Conservation (phyloP, 352 stramenopile species). For the Phytopythium delawarense region DNA sequence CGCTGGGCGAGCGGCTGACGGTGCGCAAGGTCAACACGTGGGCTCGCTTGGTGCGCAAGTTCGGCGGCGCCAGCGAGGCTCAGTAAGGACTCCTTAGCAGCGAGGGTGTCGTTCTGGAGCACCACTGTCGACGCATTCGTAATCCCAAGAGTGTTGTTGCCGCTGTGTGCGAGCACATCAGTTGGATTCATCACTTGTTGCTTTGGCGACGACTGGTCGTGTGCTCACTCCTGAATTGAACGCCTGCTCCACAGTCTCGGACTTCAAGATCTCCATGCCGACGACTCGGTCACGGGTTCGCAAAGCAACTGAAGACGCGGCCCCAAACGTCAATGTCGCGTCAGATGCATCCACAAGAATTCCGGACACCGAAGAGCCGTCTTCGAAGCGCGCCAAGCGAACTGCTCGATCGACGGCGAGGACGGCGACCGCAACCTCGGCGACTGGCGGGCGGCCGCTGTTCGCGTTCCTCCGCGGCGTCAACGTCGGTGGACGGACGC, state of each 20-base stretch:
- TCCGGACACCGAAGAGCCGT: background rate
- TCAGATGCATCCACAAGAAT: background rate
- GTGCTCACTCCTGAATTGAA: background rate
- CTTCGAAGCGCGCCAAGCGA: background rate
- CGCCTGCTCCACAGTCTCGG: background rate
- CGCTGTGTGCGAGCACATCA: background rate
- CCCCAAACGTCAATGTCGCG: background rate
- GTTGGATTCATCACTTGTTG: background rate
- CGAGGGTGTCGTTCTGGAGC: background rate
- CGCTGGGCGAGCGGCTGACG: constrained; percentile 18
- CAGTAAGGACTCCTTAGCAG: background rate
- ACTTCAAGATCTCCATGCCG: background rate
- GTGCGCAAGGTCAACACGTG: constrained; percentile 27
- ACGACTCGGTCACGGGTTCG: background rate
- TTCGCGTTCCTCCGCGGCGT: constrained; percentile 29
- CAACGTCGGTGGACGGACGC: constrained; percentile 22
- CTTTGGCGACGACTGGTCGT: background rate
- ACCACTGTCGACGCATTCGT: background rate
- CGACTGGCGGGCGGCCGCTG: background rate
- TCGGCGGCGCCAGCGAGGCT: background rate
- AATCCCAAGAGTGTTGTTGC: background rate
- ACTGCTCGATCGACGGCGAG: background rate
- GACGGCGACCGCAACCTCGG: background rate
- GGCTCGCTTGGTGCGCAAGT: constrained; percentile 21
- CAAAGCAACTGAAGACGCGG: background rate